Evolutionary conservation across 768 basidiomycete genomes (phyloP).

Genomic region (Termitomyces sp.): DNA sequence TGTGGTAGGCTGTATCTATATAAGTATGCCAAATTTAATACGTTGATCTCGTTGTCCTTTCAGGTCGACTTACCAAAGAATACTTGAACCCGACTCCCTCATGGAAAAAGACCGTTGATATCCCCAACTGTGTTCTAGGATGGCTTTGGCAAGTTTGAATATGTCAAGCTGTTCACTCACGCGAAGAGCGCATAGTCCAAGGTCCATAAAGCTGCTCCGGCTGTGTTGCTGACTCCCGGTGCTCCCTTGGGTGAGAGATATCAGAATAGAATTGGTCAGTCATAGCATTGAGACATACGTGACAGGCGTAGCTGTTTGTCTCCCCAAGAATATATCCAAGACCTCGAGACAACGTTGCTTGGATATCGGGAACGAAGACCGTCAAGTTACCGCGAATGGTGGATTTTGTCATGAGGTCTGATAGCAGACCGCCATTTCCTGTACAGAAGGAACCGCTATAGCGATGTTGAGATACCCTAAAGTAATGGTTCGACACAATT

Average conservation of each 20-base stretch:
- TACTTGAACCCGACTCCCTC: constrained; percentile 72
- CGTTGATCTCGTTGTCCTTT: background rate
- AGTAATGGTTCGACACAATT: background rate
- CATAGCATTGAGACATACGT: constrained; percentile 23
- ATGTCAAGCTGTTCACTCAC: constrained; percentile 6
- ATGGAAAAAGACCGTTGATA: constrained; percentile 58
- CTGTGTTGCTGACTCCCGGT: constrained; percentile 49
- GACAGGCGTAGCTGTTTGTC: constrained; percentile 51
- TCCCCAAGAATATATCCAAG: constrained; percentile 62
- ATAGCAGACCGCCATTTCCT: constrained; percentile 49
- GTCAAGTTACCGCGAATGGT: constrained; percentile 56
- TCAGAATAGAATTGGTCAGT: background rate
- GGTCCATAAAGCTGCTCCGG: constrained; percentile 56
- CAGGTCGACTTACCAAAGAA: constrained; percentile 40
- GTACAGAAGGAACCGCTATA: constrained; percentile 63
- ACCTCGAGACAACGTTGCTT: constrained; percentile 39
- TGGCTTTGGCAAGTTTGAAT: background rate
- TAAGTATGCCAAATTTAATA: background rate
- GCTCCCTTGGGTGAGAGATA: constrained; percentile 21
- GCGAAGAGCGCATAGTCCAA: constrained; percentile 54
- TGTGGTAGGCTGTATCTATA: constrained; percentile 64
- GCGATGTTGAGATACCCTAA: constrained; percentile 52
- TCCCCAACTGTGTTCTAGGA: constrained; percentile 32
- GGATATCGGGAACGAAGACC: constrained; percentile 48
- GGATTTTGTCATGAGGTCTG: constrained; percentile 64